A percentile compares a stretch with the other conserved stretches of the same genome.
phyloP scores from a whole-genome alignment of 1,284 basidiomycete genomes.

The Rhodotorula sp. region DNA sequence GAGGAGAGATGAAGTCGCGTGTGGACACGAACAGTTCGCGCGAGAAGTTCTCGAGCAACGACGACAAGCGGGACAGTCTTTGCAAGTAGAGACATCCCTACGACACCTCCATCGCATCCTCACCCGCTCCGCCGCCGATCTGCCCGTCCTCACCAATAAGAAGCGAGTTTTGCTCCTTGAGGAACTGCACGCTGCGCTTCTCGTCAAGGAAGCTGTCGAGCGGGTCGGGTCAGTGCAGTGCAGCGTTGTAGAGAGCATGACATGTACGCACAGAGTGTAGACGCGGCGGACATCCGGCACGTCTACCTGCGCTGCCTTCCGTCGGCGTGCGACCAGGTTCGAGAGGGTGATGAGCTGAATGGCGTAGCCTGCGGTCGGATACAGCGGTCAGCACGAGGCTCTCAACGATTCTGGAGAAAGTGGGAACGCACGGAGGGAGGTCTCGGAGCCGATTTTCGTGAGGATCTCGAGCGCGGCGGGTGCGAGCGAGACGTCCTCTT shows the following conservation, averaged over 20 bases:
- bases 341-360: slow-evolving; percentile 54
- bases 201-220: slow-evolving; percentile 78
- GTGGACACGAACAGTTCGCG: too few species aligned
- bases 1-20: too few species aligned
- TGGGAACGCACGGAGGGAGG: slow-evolving; percentile 41
- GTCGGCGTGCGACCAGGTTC: slow-evolving; percentile 50
- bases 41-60: too few species aligned
- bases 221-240: slow-evolving; percentile 52
- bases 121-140: background rate
- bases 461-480: slow-evolving; percentile 80
- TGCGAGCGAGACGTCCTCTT: slow-evolving; percentile 89
- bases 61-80: background rate
- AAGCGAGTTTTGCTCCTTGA: slow-evolving; percentile 61
- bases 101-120: slow-evolving; percentile 15
- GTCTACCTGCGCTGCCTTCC: slow-evolving; percentile 51
- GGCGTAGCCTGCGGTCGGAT: slow-evolving; percentile 46
- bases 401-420: too few species aligned
- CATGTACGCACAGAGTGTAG: slow-evolving; percentile 44
- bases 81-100: background rate
- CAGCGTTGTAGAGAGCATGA: too few species aligned
- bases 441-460: slow-evolving; percentile 55
- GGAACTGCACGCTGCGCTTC: slow-evolving; percentile 88
- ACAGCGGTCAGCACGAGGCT: background rate
- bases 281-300: slow-evolving; percentile 52
- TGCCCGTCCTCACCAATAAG: slow-evolving; percentile 38